phyloP scores from a whole-genome alignment of 2,329 filamentous ascomycete genomes.

The Penicillium vulpinum region DNA sequence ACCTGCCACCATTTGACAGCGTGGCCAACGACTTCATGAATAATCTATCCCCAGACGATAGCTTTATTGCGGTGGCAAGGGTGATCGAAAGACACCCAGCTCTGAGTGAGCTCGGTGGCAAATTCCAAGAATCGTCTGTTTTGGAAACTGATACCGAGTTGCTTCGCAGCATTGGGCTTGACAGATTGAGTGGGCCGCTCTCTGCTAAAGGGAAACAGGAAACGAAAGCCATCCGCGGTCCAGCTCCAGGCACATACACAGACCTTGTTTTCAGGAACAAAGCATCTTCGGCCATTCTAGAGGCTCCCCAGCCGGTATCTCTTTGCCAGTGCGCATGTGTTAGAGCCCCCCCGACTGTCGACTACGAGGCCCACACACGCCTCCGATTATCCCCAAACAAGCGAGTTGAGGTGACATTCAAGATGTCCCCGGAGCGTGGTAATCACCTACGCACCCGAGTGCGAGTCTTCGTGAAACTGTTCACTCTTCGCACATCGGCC shows the following conservation, averaged over 20 bases:
- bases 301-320: neutral
- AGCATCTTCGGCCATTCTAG: neutral
- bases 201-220: neutral
- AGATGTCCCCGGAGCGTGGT: slow-evolving; percentile 1
- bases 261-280: neutral
- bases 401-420: slow-evolving; percentile 12
- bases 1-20: neutral
- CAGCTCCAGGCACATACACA: no score
- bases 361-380: neutral
- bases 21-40: neutral
- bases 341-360: neutral
- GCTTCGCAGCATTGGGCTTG: neutral
- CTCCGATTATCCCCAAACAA: slow-evolving; percentile 1
- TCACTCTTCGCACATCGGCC: slow-evolving; percentile 14
- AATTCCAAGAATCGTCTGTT: neutral
- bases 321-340: neutral
- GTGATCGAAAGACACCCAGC: neutral
- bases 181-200: neutral
- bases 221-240: neutral
- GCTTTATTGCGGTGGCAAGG: neutral
- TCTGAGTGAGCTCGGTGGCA: neutral
- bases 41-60: neutral
- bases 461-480: slow-evolving; percentile 12
- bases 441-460: slow-evolving; percentile 12
- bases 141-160: neutral